phyloP scores from a whole-genome alignment of 1,139 yeast species.

The Taphrina communis region DNA sequence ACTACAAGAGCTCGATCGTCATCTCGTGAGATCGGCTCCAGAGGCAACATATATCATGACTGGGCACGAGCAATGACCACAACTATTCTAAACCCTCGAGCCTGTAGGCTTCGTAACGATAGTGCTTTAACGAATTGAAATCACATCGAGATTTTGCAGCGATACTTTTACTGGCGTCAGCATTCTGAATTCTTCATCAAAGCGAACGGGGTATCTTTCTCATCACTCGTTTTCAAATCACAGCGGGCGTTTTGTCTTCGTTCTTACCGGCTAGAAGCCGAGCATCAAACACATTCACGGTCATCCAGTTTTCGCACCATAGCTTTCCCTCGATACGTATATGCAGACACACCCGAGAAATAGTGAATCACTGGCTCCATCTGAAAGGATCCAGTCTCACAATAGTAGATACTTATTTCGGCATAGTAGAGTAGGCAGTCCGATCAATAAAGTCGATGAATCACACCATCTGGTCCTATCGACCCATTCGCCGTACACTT shows the following conservation, averaged over 20 bases:
- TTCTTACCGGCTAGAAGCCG: neutral
- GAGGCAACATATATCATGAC: too few species aligned
- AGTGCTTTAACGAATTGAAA: slow-evolving; percentile 4
- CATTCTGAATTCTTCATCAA: slow-evolving; percentile 2
- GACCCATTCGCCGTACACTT: too few species aligned
- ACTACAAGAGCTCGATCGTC: slow-evolving; percentile 24
- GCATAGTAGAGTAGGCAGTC: slow-evolving; percentile 20
- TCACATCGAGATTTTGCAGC: slow-evolving; percentile 5
- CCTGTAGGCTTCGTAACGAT: neutral
- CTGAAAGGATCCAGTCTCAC: neutral
- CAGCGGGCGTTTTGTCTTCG: slow-evolving; percentile 10
- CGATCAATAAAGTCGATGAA: neutral
- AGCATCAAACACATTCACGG: slow-evolving; percentile 9
- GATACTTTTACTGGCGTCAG: slow-evolving; percentile 14
- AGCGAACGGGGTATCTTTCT: neutral
- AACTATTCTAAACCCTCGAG: too few species aligned
- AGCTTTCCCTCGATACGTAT: neutral
- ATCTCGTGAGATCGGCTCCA: neutral
- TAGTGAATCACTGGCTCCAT: too few species aligned
- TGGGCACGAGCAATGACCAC: too few species aligned
- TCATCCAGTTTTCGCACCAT: neutral
- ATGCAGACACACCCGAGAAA: neutral
- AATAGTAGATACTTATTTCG: slow-evolving; percentile 1
- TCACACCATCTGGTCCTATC: neutral
- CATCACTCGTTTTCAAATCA: neutral